Base-by-base conservation (phyloP, 192 early-diverging fungal species). In the Podochytrium sp. region DNA sequence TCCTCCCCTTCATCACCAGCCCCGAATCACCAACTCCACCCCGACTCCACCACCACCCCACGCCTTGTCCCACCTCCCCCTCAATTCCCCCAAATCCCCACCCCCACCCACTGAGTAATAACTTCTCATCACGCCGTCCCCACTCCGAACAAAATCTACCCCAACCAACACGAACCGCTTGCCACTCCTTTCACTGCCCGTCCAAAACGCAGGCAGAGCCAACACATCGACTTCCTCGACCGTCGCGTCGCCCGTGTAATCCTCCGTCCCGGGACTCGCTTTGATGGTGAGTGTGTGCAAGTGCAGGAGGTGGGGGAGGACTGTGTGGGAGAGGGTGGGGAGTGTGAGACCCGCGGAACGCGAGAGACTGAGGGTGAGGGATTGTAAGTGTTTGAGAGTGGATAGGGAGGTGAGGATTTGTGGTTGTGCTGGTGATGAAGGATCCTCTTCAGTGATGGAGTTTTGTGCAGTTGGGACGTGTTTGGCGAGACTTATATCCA, bases 141-240 rank as follows among this genome's bases (percentile, higher is more conserved):
- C 70, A 42, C 70, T 57, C 38, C 51, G 51, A 16, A 75, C 74
- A 40, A 75, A 67, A 59, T 75, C 74, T 30, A 75, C 23, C 16
- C 74, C 74, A 2, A 66, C 74, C 64, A 75, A 35, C 14, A 68
- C 38, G 4, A 73, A n/a, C 49, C 6, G 20, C 32, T 23, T 68
- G 27, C 20, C 41, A 7, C 29, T 4, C 3, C 18, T 30, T 33
- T 5, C 50, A 4, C 5, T 35, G 1, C 47, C 60, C n/a, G 42
- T 37, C 60, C 72, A 64, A 34, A 53, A 35, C 64, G 32, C 23
- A 12, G 64, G 62, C 39, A 75, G 12, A 12, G 12, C 33, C 35
- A 75, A 55, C 37, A 75, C 37, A 27, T 75, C 74, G 38, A 67
- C 74, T 23, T 75, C 74, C 33, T 75, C 74, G 12, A 75, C 64